Evolutionary conservation across 495 filamentous ascomycete species (phyloP).

Genomic region (Aeminium ludgeri): DNA sequence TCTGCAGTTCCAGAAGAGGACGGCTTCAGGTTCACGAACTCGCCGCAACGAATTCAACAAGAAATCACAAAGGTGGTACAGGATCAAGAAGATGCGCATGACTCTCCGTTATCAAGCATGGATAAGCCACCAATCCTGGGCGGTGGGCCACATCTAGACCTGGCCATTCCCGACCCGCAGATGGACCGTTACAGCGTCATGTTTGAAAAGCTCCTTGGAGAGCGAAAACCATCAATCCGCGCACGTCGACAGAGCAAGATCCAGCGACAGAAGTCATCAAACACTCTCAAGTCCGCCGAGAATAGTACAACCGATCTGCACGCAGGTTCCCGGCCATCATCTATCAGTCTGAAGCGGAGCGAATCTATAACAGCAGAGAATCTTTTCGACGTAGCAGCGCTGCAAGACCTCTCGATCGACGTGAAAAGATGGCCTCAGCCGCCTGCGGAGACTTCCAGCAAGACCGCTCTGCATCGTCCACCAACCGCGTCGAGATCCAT

Average conservation of each 20-base stretch:
- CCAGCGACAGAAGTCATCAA: constrained; percentile 41
- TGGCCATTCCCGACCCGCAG: constrained; percentile 64
- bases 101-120: neutral
- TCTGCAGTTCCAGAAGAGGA: too few species aligned
- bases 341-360: neutral
- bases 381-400: constrained; percentile 6
- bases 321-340: neutral
- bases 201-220: constrained; percentile 61
- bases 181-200: constrained; percentile 90
- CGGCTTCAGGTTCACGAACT: too few species aligned
- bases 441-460: too few species aligned
- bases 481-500: too few species aligned
- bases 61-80: neutral
- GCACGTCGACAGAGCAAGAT: constrained; percentile 53
- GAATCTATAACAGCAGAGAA: neutral
- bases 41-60: neutral
- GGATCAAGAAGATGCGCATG: neutral
- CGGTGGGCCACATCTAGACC: constrained; percentile 32
- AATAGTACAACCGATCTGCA: neutral
- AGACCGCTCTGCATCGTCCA: too few species aligned
- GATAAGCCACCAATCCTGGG: neutral
- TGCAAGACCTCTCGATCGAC: constrained; percentile 1
- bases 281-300: constrained; percentile 4
- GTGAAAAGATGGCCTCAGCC: neutral
- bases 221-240: constrained; percentile 34